phyloP scores from a whole-genome alignment of 768 basidiomycete genomes.

The Termitomyces sp. region DNA sequence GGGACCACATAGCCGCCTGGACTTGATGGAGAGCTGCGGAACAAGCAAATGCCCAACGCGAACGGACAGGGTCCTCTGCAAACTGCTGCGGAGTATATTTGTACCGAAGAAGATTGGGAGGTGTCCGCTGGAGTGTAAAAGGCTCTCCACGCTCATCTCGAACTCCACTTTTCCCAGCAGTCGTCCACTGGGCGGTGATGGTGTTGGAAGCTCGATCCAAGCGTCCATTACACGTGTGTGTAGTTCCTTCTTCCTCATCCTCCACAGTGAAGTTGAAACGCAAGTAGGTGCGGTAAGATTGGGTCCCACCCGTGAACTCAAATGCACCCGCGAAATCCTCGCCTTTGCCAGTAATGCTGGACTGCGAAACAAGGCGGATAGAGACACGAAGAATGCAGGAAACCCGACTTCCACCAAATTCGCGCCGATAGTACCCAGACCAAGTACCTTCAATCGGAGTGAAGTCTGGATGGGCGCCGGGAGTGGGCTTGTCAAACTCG shows the following conservation, averaged over 20 bases:
- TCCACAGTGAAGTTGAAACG: constrained; percentile 22
- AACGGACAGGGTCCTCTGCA: constrained; percentile 24
- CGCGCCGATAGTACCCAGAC: constrained; percentile 27
- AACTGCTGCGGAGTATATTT: constrained; percentile 25
- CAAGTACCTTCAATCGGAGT: constrained; percentile 29
- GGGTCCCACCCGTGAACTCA: constrained; percentile 23
- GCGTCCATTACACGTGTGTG: constrained; percentile 21
- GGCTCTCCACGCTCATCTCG: constrained; percentile 12
- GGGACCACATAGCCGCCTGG: constrained; percentile 28
- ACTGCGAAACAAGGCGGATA: constrained; percentile 21
- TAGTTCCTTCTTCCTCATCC: constrained; percentile 26
- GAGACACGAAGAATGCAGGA: constrained; percentile 26
- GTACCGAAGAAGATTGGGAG: constrained; percentile 27
- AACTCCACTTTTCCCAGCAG: constrained; percentile 1
- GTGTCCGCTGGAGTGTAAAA: constrained; percentile 24
- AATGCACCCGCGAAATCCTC: constrained; percentile 30
- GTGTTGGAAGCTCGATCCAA: constrained; percentile 16
- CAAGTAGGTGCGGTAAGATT: constrained; percentile 13
- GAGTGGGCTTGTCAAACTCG: constrained; percentile 24
- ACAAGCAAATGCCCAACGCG: constrained; percentile 32
- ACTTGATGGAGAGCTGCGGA: constrained; percentile 25
- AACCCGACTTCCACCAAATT: constrained; percentile 19
- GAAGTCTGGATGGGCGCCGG: constrained; percentile 10
- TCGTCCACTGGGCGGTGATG: constrained; percentile 17
- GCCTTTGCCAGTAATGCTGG: constrained; percentile 27